Conservation (phyloP, 2,329 filamentous ascomycete species). For the Curvularia sp. region DNA sequence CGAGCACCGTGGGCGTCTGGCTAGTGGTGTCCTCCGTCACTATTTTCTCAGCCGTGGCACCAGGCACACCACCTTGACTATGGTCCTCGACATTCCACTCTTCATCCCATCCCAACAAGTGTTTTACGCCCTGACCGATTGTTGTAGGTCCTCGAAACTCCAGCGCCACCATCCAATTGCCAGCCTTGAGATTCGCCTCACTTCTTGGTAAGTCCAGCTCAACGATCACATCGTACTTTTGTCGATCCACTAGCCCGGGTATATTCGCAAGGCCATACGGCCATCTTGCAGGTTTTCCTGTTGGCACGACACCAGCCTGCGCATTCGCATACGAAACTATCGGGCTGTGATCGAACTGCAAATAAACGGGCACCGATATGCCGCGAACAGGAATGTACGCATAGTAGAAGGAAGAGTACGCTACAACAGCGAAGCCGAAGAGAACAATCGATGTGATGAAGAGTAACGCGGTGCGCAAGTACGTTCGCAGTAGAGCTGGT, state of each 20-base stretch:
- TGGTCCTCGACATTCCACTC: slow-evolving; percentile 41
- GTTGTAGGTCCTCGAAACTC: slow-evolving; percentile 62
- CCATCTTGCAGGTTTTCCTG: slow-evolving; percentile 24
- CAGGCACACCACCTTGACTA: slow-evolving; percentile 23
- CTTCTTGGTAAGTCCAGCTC: slow-evolving; percentile 80
- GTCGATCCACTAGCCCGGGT: slow-evolving; percentile 60
- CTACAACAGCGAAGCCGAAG: slow-evolving; percentile 64
- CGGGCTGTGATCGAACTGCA: slow-evolving; percentile 65
- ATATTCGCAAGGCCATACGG: slow-evolving; percentile 63
- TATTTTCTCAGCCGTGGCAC: slow-evolving; percentile 17
- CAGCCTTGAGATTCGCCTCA: slow-evolving; percentile 73
- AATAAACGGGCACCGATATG: slow-evolving; percentile 67
- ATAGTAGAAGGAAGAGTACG: slow-evolving; percentile 73
- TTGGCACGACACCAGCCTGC: slow-evolving; percentile 9
- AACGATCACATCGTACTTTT: slow-evolving; percentile 85
- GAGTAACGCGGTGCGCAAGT: slow-evolving; percentile 66
- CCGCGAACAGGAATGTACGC: slow-evolving; percentile 72
- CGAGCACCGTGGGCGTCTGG: slow-evolving; percentile 42
- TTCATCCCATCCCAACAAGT: slow-evolving; percentile 42
- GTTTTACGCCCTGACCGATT: slow-evolving; percentile 20
- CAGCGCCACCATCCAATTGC: slow-evolving; percentile 95
- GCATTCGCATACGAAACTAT: slow-evolving; percentile 13
- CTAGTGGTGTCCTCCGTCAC: slow-evolving; percentile 1
- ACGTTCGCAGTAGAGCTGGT: slow-evolving; percentile 68
- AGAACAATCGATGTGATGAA: slow-evolving; percentile 62